Base-by-base conservation (phyloP, 345 rosid species). In the Physaria fendleri region DNA sequence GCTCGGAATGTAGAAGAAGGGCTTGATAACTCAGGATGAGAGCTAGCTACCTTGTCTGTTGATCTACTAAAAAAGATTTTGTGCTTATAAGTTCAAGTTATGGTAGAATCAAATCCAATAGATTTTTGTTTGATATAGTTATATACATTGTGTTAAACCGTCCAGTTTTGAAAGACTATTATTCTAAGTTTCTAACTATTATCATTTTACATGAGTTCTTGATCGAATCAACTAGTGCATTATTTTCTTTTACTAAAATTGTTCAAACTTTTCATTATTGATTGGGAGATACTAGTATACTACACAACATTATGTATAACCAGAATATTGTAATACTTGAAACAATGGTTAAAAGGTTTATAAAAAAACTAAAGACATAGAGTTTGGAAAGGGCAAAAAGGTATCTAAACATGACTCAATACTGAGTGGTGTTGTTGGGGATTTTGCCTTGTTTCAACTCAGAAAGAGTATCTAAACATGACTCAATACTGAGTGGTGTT, bases 381-480 rank as follows among this genome's bases (percentile, higher is more conserved):
- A n/a, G n/a, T n/a, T n/a, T n/a, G n/a, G n/a, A n/a, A n/a, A n/a
- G n/a, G n/a, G n/a, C n/a, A n/a, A n/a, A n/a, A n/a, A n/a, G n/a
- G n/a, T n/a, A n/a, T n/a, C n/a, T n/a, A n/a, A 25, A 25, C 1
- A 25, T 32, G 12, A 3, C 15, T 69, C 68, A 69, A 17, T 62
- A 62, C 58, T 69, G 68, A 47, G 74, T 69, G 12, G 48, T 51
- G 40, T 53, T 66, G 44, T 77, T 80, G 5, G 85, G 79, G 38
- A 81, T 71, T 33, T 78, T 75, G 55, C 85, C 84, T 61, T 80
- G 79, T 68, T 61, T 76, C 60, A 83, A 59, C 6, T 68, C 57
- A 7, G 80, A n/a, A n/a, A n/a, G n/a, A n/a, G n/a, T n/a, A n/a
- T n/a, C n/a, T n/a, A n/a, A 25, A 25, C 1, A 25, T 32, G 12